Evolutionary conservation across 768 basidiomycete genomes (phyloP).

Genomic region (Mycena amicta): DNA sequence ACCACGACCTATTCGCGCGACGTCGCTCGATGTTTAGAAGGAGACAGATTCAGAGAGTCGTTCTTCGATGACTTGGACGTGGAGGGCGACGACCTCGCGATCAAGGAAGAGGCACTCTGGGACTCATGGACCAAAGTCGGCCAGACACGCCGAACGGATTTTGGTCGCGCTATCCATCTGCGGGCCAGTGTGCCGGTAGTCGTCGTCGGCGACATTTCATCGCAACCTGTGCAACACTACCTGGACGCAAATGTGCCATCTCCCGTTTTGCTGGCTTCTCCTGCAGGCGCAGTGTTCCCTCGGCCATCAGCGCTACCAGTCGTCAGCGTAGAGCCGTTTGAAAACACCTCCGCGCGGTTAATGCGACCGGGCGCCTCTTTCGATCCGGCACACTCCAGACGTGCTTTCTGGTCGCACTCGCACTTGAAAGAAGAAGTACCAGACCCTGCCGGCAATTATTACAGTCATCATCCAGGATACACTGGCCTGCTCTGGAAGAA

Average conservation of each 20-base stretch:
- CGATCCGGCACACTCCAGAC: background rate
- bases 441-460: slow-evolving; percentile 1
- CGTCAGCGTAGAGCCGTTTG: slow-evolving; percentile 3
- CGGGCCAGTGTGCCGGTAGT: background rate
- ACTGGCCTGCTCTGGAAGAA: slow-evolving; percentile 17
- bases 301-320: background rate
- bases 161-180: background rate
- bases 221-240: background rate
- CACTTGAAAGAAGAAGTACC: background rate
- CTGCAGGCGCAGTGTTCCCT: slow-evolving; percentile 1
- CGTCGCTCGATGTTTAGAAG: background rate
- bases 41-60: background rate
- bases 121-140: slow-evolving; percentile 2
- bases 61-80: too few relatives aligned
- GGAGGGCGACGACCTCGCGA: background rate
- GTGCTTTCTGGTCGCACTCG: background rate
- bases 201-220: background rate
- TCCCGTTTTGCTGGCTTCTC: background rate
- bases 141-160: background rate
- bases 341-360: slow-evolving; percentile 6
- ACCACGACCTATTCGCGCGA: slow-evolving; percentile 1
- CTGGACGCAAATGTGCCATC: background rate
- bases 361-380: slow-evolving; percentile 3
- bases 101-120: slow-evolving; percentile 13
- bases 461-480: background rate